Evolutionary conservation across 805 yeast genomes (phyloP).

Genomic region (Hermanozyma aechmeae): DNA sequence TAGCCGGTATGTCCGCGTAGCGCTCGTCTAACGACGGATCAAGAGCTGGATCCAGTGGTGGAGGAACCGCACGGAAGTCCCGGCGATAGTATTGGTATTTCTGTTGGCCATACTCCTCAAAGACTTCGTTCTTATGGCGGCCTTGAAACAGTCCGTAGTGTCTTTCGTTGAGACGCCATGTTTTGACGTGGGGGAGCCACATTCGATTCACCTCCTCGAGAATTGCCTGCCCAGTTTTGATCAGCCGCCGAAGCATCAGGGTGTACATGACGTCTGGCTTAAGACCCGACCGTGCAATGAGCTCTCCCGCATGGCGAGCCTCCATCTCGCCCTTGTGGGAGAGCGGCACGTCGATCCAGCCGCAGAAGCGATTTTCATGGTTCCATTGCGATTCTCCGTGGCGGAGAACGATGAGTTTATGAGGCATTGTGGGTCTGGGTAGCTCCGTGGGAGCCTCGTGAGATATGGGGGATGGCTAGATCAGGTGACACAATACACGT

Average conservation of each 20-base stretch:
- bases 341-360: constrained; percentile 37
- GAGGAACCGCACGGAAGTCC: constrained; percentile 29
- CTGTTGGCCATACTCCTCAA: constrained; percentile 24
- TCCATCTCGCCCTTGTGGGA: constrained; percentile 28
- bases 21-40: constrained; percentile 29
- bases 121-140: constrained; percentile 26
- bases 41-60: constrained; percentile 13
- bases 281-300: constrained; percentile 18
- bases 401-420: constrained; percentile 31
- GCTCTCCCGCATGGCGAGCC: constrained; percentile 29
- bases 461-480: too few relatives aligned
- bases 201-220: constrained; percentile 20
- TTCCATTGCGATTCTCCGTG: constrained; percentile 38
- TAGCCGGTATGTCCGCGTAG: constrained; percentile 16
- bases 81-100: constrained; percentile 30
- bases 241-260: constrained; percentile 29
- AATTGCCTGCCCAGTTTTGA: constrained; percentile 32
- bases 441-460: too few relatives aligned
- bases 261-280: constrained; percentile 28
- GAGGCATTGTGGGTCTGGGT: too few relatives aligned
- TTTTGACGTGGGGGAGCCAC: constrained; percentile 29
- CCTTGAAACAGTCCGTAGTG: constrained; percentile 38
- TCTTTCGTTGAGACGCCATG: constrained; percentile 35
- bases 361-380: constrained; percentile 34
- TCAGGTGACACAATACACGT: too few relatives aligned